Evolutionary conservation across 2,329 filamentous ascomycete genomes (phyloP).

Genomic region (Exophiala viscosa): DNA sequence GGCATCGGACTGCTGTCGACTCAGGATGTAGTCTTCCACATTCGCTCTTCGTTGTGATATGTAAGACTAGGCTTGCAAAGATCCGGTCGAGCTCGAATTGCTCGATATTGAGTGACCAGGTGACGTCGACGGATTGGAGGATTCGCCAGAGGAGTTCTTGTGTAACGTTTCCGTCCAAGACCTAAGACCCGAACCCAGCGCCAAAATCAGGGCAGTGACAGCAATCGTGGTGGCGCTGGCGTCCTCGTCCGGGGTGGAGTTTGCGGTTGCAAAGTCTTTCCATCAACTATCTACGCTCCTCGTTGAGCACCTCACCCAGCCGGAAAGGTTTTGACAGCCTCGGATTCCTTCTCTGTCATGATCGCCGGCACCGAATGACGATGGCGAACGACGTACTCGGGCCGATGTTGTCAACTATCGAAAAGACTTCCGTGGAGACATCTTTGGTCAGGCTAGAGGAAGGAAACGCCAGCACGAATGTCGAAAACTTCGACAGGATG

Average conservation of each 20-base stretch:
- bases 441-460: too few relatives aligned
- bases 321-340: too few relatives aligned
- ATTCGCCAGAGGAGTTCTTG: background rate
- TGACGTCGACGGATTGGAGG: background rate
- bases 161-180: conserved; percentile 1
- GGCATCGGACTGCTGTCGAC: conserved; percentile 56
- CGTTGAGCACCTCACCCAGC: too few relatives aligned
- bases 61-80: conserved; percentile 1
- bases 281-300: too few relatives aligned
- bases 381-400: too few relatives aligned
- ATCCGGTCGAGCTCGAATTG: background rate
- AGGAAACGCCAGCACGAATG: too few relatives aligned
- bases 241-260: background rate
- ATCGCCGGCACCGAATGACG: too few relatives aligned
- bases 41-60: conserved; percentile 4
- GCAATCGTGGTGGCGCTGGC: background rate
- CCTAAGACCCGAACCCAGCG: conserved; percentile 6
- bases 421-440: too few relatives aligned
- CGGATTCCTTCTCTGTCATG: too few relatives aligned
- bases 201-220: conserved; percentile 1
- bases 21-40: conserved; percentile 54
- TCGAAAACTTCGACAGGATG: too few relatives aligned
- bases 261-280: too few relatives aligned
- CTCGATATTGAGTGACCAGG: background rate
- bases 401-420: too few relatives aligned